Evolutionary conservation across 805 yeast species (phyloP).

Genomic region (Huiozyma naganishii): DNA sequence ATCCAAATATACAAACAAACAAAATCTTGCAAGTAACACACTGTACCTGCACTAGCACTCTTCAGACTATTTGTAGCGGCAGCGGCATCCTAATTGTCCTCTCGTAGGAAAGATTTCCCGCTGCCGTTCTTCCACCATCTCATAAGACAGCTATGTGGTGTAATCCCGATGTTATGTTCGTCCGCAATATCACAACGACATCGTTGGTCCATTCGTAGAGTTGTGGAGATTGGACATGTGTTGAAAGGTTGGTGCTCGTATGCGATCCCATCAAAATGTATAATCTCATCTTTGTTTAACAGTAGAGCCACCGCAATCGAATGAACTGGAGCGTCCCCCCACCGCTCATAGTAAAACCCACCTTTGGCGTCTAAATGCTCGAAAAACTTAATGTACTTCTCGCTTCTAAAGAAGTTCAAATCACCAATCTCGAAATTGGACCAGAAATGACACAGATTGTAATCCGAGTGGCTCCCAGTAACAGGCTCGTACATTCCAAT

Average conservation of each 20-base stretch:
- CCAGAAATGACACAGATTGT: constrained; percentile 83
- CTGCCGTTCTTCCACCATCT: constrained; percentile 77
- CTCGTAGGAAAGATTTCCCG: constrained; percentile 22
- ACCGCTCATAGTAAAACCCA: constrained; percentile 77
- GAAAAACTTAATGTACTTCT: constrained; percentile 52
- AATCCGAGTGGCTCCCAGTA: constrained; percentile 37
- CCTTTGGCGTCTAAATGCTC: constrained; percentile 54
- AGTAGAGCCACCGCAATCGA: constrained; percentile 56
- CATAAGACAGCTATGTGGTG: constrained; percentile 50
- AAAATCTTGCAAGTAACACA: background rate
- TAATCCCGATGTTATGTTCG: constrained; percentile 34
- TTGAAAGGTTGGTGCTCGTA: constrained; percentile 64
- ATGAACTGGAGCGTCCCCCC: constrained; percentile 97
- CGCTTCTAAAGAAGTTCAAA: constrained; percentile 58
- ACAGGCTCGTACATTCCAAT: constrained; percentile 33
- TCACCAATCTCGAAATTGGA: constrained; percentile 74
- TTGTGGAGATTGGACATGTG: constrained; percentile 47
- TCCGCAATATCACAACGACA: constrained; percentile 49
- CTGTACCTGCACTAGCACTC: background rate
- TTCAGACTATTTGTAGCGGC: background rate
- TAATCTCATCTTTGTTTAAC: constrained; percentile 48
- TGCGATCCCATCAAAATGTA: constrained; percentile 74
- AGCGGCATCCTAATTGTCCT: constrained; percentile 1
- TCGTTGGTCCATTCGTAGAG: constrained; percentile 41
- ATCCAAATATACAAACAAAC: constrained; percentile 5